Evolutionary conservation across 257 asterid genomes (phyloP).

Genomic region (Mitragyna speciosa): DNA sequence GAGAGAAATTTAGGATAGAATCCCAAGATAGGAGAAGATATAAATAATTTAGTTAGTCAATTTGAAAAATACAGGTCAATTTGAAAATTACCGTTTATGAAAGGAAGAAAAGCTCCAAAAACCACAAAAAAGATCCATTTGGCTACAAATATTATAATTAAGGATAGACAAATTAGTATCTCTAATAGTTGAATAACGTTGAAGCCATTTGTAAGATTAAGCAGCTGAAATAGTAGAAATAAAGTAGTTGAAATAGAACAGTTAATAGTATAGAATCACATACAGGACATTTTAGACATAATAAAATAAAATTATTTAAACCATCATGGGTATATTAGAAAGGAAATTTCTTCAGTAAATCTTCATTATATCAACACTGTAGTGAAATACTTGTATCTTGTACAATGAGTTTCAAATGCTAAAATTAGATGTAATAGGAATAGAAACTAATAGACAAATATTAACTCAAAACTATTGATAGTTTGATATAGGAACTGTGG

Average conservation of each 20-base stretch:
- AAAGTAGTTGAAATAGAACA: neutral
- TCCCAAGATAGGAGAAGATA: neutral
- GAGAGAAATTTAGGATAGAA: neutral
- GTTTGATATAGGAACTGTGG: neutral
- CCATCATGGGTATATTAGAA: neutral
- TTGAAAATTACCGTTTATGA: too few species aligned
- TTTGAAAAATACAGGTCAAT: too few species aligned
- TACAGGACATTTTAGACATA: neutral
- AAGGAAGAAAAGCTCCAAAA: neutral
- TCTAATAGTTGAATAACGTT: neutral
- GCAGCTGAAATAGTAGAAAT: neutral
- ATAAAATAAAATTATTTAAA: too few species aligned
- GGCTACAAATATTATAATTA: neutral
- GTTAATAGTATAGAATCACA: neutral
- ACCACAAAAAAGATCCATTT: too few species aligned
- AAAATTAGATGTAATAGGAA: neutral
- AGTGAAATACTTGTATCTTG: neutral
- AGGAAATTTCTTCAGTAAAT: neutral
- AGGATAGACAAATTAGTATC: neutral
- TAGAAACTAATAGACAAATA: too few species aligned
- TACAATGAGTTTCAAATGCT: neutral
- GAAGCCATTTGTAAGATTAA: neutral
- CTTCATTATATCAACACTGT: neutral
- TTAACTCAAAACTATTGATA: too few species aligned
- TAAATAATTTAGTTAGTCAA: neutral